phyloP scores from a whole-genome alignment of 306 rosid genomes.

The Quillaja saponaria region DNA sequence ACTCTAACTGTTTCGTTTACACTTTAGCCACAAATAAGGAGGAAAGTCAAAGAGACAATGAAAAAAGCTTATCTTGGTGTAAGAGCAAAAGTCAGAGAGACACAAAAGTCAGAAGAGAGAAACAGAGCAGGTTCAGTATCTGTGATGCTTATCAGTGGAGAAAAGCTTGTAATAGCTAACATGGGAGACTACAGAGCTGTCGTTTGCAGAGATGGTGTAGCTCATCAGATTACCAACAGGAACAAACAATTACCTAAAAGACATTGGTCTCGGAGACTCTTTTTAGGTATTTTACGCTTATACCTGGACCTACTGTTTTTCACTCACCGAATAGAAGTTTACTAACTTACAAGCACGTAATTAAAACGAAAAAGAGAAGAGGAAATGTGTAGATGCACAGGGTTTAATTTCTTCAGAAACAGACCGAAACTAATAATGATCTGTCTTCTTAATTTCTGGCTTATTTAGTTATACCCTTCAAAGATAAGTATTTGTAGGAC shows the following conservation, averaged over 20 bases:
- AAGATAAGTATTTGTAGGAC: too few relatives aligned
- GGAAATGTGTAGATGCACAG: too few relatives aligned
- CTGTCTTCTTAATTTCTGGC: too few relatives aligned
- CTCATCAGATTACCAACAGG: slow-evolving; percentile 45
- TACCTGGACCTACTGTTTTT: too few relatives aligned
- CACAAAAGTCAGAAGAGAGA: slow-evolving; percentile 35
- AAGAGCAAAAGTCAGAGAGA: slow-evolving; percentile 50
- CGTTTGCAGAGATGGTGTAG: slow-evolving; percentile 74
- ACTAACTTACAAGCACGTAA: too few relatives aligned
- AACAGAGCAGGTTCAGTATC: slow-evolving; percentile 54
- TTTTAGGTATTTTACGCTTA: slow-evolving; percentile 45
- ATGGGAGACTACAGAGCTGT: slow-evolving; percentile 76
- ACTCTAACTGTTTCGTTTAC: background rate
- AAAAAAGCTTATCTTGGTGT: slow-evolving; percentile 66
- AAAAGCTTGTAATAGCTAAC: slow-evolving; percentile 64
- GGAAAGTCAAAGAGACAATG: slow-evolving; percentile 58
- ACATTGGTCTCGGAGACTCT: slow-evolving; percentile 60
- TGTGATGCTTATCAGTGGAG: slow-evolving; percentile 66
- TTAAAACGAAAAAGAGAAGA: too few relatives aligned
- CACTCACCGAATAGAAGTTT: too few relatives aligned
- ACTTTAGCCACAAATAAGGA: slow-evolving; percentile 47
- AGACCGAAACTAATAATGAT: too few relatives aligned
- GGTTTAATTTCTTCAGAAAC: too few relatives aligned
- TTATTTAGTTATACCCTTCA: too few relatives aligned
- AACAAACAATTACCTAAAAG: slow-evolving; percentile 29